These are phyloP conservation scores for Fusarium mangiferae DNA, from an alignment of 2,329 filamentous ascomycete genomes.

Conservation along the genomic window DNA sequence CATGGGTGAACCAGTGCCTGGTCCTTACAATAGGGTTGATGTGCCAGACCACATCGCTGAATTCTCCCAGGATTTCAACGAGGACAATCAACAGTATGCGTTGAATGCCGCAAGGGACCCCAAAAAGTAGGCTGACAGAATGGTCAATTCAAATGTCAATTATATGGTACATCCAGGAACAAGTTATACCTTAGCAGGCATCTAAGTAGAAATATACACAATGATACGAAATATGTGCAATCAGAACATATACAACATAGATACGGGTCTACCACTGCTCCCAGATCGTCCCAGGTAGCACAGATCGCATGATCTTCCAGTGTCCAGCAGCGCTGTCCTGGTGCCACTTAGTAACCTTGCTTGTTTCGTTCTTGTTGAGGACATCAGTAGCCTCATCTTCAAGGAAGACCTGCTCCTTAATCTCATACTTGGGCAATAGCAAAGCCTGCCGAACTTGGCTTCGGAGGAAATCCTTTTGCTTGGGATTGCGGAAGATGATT, in stretches of 20 bases:
- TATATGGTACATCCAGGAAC: not conserved
- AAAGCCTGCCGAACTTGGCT: conserved; percentile 77
- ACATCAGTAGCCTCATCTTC: conserved; percentile 60
- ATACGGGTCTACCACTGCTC: conserved; percentile 71
- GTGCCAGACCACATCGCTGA: conserved; percentile 70
- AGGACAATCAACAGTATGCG: conserved; percentile 44
- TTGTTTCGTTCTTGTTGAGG: conserved; percentile 71
- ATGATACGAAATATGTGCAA: not conserved
- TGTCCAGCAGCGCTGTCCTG: conserved; percentile 81
- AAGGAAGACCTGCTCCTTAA: conserved; percentile 63
- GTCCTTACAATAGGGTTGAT: conserved; percentile 67
- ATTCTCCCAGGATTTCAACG: conserved; percentile 54
- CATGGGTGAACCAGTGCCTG: conserved; percentile 71
- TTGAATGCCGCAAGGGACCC: conserved; percentile 41
- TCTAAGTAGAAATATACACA: conserved; percentile 14
- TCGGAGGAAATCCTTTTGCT: conserved; percentile 73
- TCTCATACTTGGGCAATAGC: conserved; percentile 77
- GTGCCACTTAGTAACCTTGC: conserved; percentile 76
- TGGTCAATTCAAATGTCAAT: not conserved
- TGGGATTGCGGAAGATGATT: conserved; percentile 74
- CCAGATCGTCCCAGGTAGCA: conserved; percentile 83
- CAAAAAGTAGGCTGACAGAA: not conserved
- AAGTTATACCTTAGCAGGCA: not conserved
- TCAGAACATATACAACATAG: not conserved
- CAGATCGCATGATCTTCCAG: conserved; percentile 90